Evolutionary conservation across 176 grass and related monocot species (phyloP).

Genomic region (Dendrocalamus sinicus): DNA sequence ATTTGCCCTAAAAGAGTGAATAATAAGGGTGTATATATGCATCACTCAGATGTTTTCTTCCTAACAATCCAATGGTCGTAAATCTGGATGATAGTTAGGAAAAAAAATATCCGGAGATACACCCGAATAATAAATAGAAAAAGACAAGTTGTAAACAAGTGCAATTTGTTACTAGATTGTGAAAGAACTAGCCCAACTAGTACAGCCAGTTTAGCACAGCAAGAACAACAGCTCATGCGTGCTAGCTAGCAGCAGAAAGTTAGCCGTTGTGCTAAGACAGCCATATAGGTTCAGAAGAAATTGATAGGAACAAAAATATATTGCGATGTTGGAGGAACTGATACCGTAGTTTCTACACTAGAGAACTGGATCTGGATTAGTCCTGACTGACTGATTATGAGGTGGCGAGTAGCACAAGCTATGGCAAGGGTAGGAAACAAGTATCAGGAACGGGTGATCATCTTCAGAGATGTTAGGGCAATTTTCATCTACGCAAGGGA

Average conservation of each 20-base stretch:
- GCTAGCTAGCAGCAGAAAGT: neutral
- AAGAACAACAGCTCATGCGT: neutral
- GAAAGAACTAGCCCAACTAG: neutral
- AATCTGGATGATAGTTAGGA: too few species aligned
- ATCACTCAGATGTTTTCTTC: too few species aligned
- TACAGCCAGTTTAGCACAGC: neutral
- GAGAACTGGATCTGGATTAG: neutral
- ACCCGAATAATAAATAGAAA: neutral
- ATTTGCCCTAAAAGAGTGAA: neutral
- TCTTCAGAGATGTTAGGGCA: neutral
- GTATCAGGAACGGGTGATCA: neutral
- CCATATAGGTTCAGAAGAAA: neutral
- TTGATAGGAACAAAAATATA: neutral
- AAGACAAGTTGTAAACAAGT: neutral
- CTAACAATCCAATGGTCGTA: too few species aligned
- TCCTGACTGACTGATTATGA: neutral
- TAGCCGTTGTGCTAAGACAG: neutral
- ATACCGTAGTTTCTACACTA: neutral
- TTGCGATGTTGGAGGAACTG: neutral
- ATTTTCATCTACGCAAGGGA: neutral
- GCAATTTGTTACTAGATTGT: neutral
- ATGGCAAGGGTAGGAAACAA: neutral
- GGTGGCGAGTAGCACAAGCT: neutral
- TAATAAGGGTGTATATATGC: too few species aligned
- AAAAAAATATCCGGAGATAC: too few species aligned